Evolutionary conservation across 768 basidiomycete species (phyloP).

Genomic region (Lactarius akahatsu): DNA sequence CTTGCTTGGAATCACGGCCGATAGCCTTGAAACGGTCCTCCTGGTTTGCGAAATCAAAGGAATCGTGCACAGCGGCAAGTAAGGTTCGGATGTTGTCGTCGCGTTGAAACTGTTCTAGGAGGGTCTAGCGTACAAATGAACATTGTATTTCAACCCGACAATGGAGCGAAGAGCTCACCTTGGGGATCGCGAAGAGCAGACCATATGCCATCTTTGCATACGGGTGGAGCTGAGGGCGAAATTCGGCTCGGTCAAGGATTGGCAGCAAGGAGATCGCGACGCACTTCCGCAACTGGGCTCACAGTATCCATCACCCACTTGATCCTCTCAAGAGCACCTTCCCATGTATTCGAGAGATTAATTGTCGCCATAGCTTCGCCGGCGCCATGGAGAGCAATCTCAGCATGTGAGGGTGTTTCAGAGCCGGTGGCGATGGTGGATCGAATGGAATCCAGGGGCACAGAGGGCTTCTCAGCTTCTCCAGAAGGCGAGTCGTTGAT

Average conservation of each 20-base stretch:
- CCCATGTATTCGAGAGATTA: background rate
- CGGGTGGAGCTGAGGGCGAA: background rate
- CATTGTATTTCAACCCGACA: background rate
- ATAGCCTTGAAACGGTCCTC: background rate
- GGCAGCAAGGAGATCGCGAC: background rate
- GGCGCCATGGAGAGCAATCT: background rate
- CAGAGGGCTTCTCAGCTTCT: no score
- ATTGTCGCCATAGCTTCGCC: background rate
- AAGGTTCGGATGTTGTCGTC: background rate
- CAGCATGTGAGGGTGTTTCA: no score
- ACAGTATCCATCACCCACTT: background rate
- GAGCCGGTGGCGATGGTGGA: no score
- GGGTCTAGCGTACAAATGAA: background rate
- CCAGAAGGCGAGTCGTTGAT: no score
- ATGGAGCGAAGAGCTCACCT: background rate
- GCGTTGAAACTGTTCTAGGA: background rate
- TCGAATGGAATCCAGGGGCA: no score
- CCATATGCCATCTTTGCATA: background rate
- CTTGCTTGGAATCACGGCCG: background rate
- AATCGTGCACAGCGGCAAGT: background rate
- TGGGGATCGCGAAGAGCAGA: background rate
- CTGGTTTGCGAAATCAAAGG: background rate
- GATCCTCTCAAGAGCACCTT: background rate
- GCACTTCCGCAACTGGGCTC: background rate
- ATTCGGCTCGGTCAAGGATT: background rate